These are phyloP conservation scores for Komagataella ulmi DNA, from an alignment of 805 yeast genomes.

Conservation along the genomic window DNA sequence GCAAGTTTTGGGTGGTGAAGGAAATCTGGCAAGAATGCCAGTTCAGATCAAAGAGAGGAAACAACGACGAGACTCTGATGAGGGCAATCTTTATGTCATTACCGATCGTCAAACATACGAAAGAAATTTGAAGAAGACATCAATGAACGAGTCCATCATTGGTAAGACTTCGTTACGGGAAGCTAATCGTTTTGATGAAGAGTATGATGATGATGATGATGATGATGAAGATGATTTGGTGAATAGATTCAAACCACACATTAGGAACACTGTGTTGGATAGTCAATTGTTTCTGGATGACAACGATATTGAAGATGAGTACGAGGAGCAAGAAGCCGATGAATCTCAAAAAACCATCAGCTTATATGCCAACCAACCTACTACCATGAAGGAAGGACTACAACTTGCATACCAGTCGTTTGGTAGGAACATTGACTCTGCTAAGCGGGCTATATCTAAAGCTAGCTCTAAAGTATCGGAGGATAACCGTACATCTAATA, in stretches of 20 bases:
- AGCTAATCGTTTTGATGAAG: constrained; percentile 11
- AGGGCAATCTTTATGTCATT: constrained; percentile 3
- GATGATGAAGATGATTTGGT: neutral
- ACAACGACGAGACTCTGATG: neutral
- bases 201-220: constrained; percentile 19
- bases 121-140: neutral
- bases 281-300: neutral
- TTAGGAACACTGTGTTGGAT: neutral
- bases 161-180: neutral
- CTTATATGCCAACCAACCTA: constrained; percentile 78
- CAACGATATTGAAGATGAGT: constrained; percentile 8
- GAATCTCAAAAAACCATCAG: constrained; percentile 37
- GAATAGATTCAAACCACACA: neutral
- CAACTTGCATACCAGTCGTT: constrained; percentile 62
- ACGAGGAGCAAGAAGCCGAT: constrained; percentile 13
- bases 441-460: constrained; percentile 45
- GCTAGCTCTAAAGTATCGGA: constrained; percentile 51
- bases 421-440: constrained; percentile 52
- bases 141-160: neutral
- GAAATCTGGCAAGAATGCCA: neutral
- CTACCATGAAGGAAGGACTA: constrained; percentile 55
- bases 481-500: constrained; percentile 53
- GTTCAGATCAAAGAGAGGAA: neutral
- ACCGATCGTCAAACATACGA: neutral
- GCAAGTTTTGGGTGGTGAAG: constrained; percentile 53